These are phyloP conservation scores for Protomyces inouyei DNA, from an alignment of 1,139 yeast genomes.

Conservation along the genomic window DNA sequence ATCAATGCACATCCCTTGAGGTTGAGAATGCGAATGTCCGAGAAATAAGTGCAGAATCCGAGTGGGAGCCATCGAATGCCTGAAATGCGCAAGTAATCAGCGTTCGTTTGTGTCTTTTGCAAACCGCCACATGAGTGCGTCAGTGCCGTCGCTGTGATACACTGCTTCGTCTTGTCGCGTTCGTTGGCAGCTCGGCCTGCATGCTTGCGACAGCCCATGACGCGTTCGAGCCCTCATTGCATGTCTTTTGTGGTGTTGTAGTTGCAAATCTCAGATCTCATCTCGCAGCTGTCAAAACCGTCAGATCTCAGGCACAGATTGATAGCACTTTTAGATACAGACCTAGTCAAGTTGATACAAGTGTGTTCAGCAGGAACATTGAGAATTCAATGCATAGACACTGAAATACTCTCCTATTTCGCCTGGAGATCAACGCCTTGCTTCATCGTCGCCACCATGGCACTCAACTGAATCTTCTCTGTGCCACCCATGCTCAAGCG, in stretches of 20 bases:
- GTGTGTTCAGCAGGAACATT: no score
- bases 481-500: conserved; percentile 89
- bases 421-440: conserved; percentile 45
- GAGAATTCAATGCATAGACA: no score
- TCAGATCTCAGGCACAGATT: no score
- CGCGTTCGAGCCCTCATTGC: no score
- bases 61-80: neutral
- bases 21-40: neutral
- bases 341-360: no score
- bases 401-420: neutral
- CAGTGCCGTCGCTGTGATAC: neutral
- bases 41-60: neutral
- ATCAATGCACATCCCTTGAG: neutral
- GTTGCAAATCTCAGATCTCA: no score
- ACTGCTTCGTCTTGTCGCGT: no score
- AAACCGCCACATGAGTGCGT: neutral
- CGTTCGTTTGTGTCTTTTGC: neutral
- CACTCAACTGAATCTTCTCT: conserved; percentile 84
- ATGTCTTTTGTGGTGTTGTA: no score
- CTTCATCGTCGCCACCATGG: conserved; percentile 82
- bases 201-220: no score
- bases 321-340: no score
- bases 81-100: neutral
- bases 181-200: no score
- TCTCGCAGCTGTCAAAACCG: no score